Evolutionary conservation across 2,329 filamentous ascomycete genomes (phyloP).

Genomic region (Penicillium sclerotigenum): DNA sequence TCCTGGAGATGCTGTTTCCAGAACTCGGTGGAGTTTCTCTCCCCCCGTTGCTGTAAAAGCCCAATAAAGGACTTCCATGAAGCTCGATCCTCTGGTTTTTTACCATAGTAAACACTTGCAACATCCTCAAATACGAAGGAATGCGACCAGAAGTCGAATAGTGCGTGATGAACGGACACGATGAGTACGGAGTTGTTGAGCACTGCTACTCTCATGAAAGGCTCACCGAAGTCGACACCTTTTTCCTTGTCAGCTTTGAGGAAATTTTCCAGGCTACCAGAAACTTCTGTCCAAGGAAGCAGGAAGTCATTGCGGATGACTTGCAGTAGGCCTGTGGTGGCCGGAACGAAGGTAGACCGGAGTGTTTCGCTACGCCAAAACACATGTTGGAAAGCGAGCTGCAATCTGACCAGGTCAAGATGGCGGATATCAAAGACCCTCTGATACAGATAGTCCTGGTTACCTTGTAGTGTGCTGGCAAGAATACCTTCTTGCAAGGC

Average conservation of each 20-base stretch:
- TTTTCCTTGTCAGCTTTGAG: background rate
- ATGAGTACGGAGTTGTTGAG: background rate
- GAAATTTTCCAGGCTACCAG: background rate
- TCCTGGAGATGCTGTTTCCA: background rate
- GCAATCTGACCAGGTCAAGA: background rate
- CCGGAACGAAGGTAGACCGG: background rate
- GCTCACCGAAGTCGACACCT: background rate
- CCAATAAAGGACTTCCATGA: background rate
- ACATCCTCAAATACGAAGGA: background rate
- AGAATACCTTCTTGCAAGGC: background rate
- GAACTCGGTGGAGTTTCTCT: background rate
- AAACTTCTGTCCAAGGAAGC: background rate
- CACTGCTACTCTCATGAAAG: background rate
- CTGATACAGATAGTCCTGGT: background rate
- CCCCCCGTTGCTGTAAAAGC: background rate
- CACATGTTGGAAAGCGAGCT: background rate
- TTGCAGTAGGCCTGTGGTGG: background rate
- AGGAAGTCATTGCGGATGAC: background rate
- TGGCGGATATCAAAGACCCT: background rate
- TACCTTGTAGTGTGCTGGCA: background rate
- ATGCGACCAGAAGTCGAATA: background rate
- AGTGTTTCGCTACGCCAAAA: background rate
- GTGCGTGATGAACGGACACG: background rate
- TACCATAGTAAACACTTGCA: background rate
- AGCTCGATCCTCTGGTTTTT: background rate